Evolutionary conservation across 345 rosid species (phyloP).

Genomic region (Garcia nutans): DNA sequence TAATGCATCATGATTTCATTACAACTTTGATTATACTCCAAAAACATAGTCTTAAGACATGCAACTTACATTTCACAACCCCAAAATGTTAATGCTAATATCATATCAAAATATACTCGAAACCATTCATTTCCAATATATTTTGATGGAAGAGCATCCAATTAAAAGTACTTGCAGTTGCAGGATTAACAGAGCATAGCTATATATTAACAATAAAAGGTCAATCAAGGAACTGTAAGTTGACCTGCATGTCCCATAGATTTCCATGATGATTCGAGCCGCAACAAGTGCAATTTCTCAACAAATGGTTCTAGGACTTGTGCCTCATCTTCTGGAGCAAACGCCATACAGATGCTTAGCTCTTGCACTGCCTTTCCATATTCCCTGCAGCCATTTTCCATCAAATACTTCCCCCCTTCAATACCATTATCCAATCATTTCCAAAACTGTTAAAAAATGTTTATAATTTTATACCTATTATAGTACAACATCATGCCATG

Average conservation of each 20-base stretch:
- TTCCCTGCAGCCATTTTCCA: slow-evolving; percentile 46
- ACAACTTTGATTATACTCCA: too few relatives aligned
- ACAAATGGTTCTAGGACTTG: slow-evolving; percentile 63
- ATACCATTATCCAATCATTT: too few relatives aligned
- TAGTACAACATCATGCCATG: slow-evolving; percentile 91
- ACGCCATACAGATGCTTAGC: slow-evolving; percentile 91
- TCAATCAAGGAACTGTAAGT: slow-evolving; percentile 49
- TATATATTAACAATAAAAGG: slow-evolving; percentile 24
- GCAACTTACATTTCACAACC: too few relatives aligned
- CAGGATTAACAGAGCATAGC: background rate
- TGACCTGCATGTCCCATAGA: slow-evolving; percentile 51
- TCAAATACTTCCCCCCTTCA: slow-evolving; percentile 7
- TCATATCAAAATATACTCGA: background rate
- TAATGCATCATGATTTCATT: too few relatives aligned
- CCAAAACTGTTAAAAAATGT: too few relatives aligned
- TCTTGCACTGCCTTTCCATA: slow-evolving; percentile 82
- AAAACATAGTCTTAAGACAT: too few relatives aligned
- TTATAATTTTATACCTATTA: slow-evolving; percentile 41
- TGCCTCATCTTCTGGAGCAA: slow-evolving; percentile 76
- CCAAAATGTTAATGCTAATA: too few relatives aligned
- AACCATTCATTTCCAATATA: background rate
- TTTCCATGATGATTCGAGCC: slow-evolving; percentile 67
- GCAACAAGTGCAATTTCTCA: slow-evolving; percentile 77
- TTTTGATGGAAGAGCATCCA: background rate
- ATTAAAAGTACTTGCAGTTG: background rate